Evolutionary conservation across 129 eudicot genomes (phyloP), one percentile per base, ranked within the genome.

Genomic region (Apium graveolens): DNA sequence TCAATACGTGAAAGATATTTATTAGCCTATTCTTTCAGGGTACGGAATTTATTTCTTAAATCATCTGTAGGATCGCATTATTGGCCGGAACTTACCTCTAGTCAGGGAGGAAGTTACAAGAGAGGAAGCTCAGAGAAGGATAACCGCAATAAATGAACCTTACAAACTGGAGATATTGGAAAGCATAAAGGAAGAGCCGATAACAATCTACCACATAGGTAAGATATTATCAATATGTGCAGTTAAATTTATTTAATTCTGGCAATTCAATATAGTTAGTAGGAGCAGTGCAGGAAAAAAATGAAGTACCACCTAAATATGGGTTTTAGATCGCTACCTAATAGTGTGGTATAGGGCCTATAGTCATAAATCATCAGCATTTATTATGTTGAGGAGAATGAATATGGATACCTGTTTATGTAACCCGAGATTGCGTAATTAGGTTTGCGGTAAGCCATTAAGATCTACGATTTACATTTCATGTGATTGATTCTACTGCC

Each of bases 171-270:
- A 90, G 84, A 92, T 96, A 77, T 83, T 96, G 78, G 88, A 90
- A 24, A 81, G 97, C 77, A 96, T 96, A 57, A 90, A 92, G 83
- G 90, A 90, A 78, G 99, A 96, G 74, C 91, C 95, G 75, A 96
- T 96, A 57, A 96, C 99, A 39, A 92, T 96, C 77, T 96, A 96
- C 82, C 99, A 96, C 80, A 92, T 90, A 44, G 99, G 99, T 92
- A 86, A 79, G 62, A 29, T 84, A 73, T 26, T 34, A 16, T n/a
- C n/a, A n/a, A n/a, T n/a, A n/a, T n/a, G n/a, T n/a, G n/a, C 43
- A 42, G 14, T 26, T 12, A 44, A 12, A 26, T 43, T 26, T 74
- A n/a, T 0, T 5, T n/a, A 8, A 7, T 42, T 3, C 31, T 26
- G 74, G 10, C 55, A 13, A 11, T 42, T 26, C 24, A 60, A 9